Conservation (phyloP, 2,329 filamentous ascomycete species). For the Clathrospora elynae region DNA sequence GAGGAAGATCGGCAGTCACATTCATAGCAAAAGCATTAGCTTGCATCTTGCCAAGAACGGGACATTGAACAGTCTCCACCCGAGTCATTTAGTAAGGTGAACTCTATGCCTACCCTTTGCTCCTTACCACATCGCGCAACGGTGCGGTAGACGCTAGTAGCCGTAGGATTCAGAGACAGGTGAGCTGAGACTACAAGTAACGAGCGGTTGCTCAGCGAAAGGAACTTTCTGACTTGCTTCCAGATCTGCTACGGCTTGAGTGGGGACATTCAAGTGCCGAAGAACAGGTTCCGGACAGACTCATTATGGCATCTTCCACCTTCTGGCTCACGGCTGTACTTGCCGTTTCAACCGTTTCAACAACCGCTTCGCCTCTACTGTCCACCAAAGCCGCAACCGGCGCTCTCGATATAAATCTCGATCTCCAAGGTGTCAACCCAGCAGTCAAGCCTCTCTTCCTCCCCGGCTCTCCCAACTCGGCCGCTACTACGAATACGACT, state of each 20-base stretch:
- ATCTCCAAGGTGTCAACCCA: slow-evolving; percentile 27
- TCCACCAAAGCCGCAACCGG: slow-evolving; percentile 6
- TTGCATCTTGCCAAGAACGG: slow-evolving; percentile 15
- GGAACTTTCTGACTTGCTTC: slow-evolving; percentile 11
- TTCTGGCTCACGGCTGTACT: slow-evolving; percentile 33
- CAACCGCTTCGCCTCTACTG: slow-evolving; percentile 29
- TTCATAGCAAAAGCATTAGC: slow-evolving; percentile 13
- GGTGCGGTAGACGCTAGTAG: slow-evolving; percentile 8
- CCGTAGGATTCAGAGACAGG: slow-evolving; percentile 10
- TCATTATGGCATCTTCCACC: slow-evolving; percentile 21
- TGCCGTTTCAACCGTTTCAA: slow-evolving; percentile 24
- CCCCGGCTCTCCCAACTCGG: slow-evolving; percentile 11
- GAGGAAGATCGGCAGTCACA: slow-evolving; percentile 19
- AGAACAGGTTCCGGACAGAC: slow-evolving; percentile 6
- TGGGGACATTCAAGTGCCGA: slow-evolving; percentile 12
- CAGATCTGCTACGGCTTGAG: slow-evolving; percentile 17
- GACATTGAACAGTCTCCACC: slow-evolving; percentile 6
- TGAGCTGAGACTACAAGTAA: slow-evolving; percentile 4
- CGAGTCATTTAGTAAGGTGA: slow-evolving; percentile 11
- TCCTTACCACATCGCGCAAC: slow-evolving; percentile 12
- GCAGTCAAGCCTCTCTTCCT: slow-evolving; percentile 30
- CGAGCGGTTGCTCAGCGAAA: slow-evolving; percentile 2
- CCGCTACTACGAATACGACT: slow-evolving; percentile 19
- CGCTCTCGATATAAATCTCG: slow-evolving; percentile 23
- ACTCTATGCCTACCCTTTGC: slow-evolving; percentile 7